phyloP scores from a whole-genome alignment of 2,329 filamentous ascomycete species.

The Neonectria faginata region DNA sequence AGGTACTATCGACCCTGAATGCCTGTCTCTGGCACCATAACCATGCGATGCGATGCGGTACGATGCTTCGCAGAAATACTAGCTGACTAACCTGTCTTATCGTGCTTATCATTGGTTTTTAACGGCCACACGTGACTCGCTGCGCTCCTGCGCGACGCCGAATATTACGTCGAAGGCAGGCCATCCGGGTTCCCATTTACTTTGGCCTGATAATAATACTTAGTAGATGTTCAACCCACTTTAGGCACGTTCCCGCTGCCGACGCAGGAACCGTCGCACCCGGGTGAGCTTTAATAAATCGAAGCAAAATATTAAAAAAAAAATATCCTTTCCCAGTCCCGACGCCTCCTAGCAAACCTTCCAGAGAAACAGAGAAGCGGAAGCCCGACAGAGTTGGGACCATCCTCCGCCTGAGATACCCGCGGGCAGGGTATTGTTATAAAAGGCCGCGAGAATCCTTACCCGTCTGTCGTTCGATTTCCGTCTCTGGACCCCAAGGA shows the following conservation, averaged over 20 bases:
- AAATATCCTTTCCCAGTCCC: neutral
- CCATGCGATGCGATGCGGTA: neutral
- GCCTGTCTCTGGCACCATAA: constrained; percentile 12
- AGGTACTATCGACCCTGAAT: neutral
- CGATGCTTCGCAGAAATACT: no score
- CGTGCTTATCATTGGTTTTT: neutral
- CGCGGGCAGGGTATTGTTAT: neutral
- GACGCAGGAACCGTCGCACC: neutral
- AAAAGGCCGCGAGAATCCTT: neutral
- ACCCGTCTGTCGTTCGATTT: neutral
- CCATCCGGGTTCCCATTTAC: neutral
- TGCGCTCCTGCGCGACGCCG: neutral
- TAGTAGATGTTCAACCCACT: neutral
- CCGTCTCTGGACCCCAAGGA: no score
- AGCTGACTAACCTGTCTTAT: no score
- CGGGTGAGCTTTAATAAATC: neutral
- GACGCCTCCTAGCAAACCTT: neutral
- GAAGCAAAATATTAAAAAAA: neutral
- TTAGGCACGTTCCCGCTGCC: neutral
- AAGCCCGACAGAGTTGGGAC: neutral
- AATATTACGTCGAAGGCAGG: neutral
- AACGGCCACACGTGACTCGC: neutral
- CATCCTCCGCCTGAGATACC: neutral
- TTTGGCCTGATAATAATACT: neutral
- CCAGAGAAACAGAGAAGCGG: neutral